Base-by-base conservation (phyloP, 1,284 basidiomycete genomes). In the Leccinum subspadiceum region DNA sequence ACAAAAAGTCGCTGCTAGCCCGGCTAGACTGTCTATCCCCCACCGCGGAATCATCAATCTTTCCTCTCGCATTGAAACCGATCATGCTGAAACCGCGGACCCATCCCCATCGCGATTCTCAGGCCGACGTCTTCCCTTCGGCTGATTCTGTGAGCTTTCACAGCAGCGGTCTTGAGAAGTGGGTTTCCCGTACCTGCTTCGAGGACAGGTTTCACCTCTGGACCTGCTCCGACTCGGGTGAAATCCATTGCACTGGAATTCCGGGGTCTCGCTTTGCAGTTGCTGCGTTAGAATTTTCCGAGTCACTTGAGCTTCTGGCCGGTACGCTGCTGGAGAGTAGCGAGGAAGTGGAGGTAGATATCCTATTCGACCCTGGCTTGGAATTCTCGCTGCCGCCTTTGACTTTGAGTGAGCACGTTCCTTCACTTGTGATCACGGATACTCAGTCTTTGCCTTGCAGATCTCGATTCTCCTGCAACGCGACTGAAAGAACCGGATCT, bases 161-260 rank as follows among this genome's bases (percentile, higher is more conserved):
- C 54, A 89, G 86, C 66, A 76, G 76, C 15, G 86, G 87, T 54
- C 75, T 92, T 49, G 79, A 78, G 57, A 80, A 75, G 22, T 93
- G 91, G 91, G 79, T 84, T 61, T 74, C 77, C 35, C 84, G 90
- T 5, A 85, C 88, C 17, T 87, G 86, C 68, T 92, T 90, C 69
- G 90, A 93, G 69, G 87, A 92, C 59, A 79, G 89, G 24, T 75
- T 81, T 64, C 73, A 76, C 22, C 76, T 88, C 3, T 89, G 84
- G 77, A 69, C 79, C 12, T 76, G 77, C 20, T 72, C 75, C 31
- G 76, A 79, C 50, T 73, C 68, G 41, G 69, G 72, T 53, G 65
- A 73, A 29, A 64, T 84, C 54, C 64, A 71, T 37, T 65, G 73
- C 55, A 75, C 73, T 29, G 76, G 73, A 29, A 77, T 90, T 48